Conservation (phyloP, 2,329 filamentous ascomycete species). For the Fusarium mundagurra region DNA sequence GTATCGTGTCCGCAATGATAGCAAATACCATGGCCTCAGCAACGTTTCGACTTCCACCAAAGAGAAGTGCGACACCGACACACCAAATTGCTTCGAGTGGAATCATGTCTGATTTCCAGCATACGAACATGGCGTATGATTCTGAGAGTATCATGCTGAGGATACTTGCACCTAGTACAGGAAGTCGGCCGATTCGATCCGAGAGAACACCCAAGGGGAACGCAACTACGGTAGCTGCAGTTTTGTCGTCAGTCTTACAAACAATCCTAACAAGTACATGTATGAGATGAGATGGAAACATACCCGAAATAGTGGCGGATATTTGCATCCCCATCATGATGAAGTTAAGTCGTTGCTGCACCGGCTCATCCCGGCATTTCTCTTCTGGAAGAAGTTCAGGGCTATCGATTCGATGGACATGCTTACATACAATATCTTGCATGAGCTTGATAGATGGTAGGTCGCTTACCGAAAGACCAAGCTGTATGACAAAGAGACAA, state of each 20-base stretch:
- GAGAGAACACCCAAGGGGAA: slow-evolving; percentile 37
- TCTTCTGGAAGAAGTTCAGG: slow-evolving; percentile 27
- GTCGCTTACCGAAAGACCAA: slow-evolving; percentile 38
- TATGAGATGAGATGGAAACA: not conserved
- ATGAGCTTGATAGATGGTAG: slow-evolving; percentile 35
- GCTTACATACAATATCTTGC: slow-evolving; percentile 41
- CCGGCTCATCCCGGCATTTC: slow-evolving; percentile 26
- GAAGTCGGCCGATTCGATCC: slow-evolving; percentile 39
- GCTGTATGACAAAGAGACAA: slow-evolving; percentile 39
- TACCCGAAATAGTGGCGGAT: slow-evolving; percentile 33
- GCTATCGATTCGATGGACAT: not conserved
- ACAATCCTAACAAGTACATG: not conserved
- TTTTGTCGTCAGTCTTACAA: not conserved
- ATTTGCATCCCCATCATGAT: slow-evolving; percentile 35
- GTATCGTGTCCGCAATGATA: slow-evolving; percentile 35
- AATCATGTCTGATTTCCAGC: slow-evolving; percentile 28
- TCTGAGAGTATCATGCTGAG: slow-evolving; percentile 39
- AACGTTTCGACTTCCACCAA: slow-evolving; percentile 41
- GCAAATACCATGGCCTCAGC: slow-evolving; percentile 44
- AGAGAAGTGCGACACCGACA: slow-evolving; percentile 30
- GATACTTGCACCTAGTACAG: slow-evolving; percentile 39
- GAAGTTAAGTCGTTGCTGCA: slow-evolving; percentile 38
- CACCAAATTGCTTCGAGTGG: slow-evolving; percentile 42
- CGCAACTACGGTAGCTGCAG: slow-evolving; percentile 34
- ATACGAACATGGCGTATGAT: slow-evolving; percentile 32